Base-by-base conservation (phyloP, 139 green algal species). In the Picochlorum sp. region DNA sequence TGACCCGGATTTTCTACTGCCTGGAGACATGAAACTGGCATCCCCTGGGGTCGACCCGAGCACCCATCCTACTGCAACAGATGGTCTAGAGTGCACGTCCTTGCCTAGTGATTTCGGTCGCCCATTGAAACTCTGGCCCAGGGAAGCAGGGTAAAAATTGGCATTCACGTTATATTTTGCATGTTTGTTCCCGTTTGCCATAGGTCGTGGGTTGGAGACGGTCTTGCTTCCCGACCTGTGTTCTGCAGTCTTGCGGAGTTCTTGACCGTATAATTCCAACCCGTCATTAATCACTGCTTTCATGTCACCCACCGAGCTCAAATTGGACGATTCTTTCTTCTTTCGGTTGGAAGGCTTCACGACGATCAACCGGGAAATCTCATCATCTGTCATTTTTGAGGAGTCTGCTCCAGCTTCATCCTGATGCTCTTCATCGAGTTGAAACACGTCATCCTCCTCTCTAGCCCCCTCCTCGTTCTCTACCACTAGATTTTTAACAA, bases 261-360 rank as follows among this genome's bases (percentile, higher is more conserved):
- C 79, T 57, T 80, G 68, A 68, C 88, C 83, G 62, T 95, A 96
- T 20, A 84, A 69, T 37, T 82, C 79, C 57, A 95, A 83, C 1
- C 88, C 89, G 57, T 95, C 88, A 41, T 90, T 85, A 69, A 95
- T 95, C 14, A 91, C 79, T 20, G 45, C 58, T 0, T 73, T 70
- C 68, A 79, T 59, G 44, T 86, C 83, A 0, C 24, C 64, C 55
- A n/a, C 9, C 62, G 18, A 61, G 24, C 28, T 18, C 23, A 20
- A 41, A 41, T 41, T 41, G 34, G 34, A 41, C 34, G 15, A 31
- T 58, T 34, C 49, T 44, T 57, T 23, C 0, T 20, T 15, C 54
- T 26, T 37, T 31, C 58, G 59, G 63, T 34, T 63, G 31, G 67
- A 72, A 63, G 75, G 81, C 28, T 83, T 87, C 10, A 91, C 76